Base-by-base conservation (phyloP, 1,139 yeast species). In the Protomyces inundatus region DNA sequence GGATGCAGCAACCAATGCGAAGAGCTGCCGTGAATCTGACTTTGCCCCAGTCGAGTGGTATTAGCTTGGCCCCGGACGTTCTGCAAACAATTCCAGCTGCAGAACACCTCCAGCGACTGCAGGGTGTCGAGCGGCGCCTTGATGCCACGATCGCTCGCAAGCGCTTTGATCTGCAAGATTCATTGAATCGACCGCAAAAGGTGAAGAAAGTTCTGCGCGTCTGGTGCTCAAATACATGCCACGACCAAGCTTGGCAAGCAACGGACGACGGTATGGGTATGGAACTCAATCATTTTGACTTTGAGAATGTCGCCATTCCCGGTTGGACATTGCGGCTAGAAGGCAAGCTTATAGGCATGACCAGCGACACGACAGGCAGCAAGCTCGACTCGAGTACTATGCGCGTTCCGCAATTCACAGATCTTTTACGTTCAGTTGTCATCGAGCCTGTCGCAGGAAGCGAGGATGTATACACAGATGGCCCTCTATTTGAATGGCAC, bases 231-330 rank as follows among this genome's bases (percentile, higher is more conserved):
- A 90, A 89, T 73, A 86, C 90, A 1, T 80, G 87, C 53, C 88
- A 85, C 67, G 88, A 89, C 73, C 98, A 93, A 76, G 90, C 95
- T 55, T 93, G 98, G 98, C 98, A 91, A 73, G 66, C 66, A 64
- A 33, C 16, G 23, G 40, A 48, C 36, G 60, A 36, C 16, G 57
- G 57, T n/a, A 39, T 54, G 36, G 36, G 32, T 36, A 74, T 71
- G 46, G 70, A 69, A 5, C 62, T 70, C 51, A 75, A 78, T 61
- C 74, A 73, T 32, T 73, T 74, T 69, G 74, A 71, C 66, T 70
- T 73, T 70, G 72, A 70, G 66, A 68, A 72, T 66, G 70, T 73
- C 66, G 68, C 70, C 55, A 65, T 73, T 58, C 83, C 95, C 6
- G 73, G 83, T 4, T 93, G 97, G 97, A 88, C 95, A 0, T 79